Base-by-base conservation (phyloP, 2,329 filamentous ascomycete genomes). In the Trichophyton schoenleinii region DNA sequence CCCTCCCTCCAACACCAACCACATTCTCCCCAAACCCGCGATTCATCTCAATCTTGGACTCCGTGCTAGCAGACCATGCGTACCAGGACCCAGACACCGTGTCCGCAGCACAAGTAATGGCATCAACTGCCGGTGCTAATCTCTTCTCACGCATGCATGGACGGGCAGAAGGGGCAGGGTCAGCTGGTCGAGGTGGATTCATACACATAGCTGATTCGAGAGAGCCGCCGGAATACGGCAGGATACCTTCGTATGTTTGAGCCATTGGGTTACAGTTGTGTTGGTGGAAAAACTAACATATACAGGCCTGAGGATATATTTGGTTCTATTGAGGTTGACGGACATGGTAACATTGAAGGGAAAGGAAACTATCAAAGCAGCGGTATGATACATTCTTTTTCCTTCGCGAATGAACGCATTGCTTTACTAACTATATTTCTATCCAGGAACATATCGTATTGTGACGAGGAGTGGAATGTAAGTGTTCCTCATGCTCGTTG, bases 291-390 rank as follows among this genome's bases (percentile, higher is more conserved):
- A 9, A 36, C 57, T 58, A 25, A 58, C 28, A 6, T 18, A 13
- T 52, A 11, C 31, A 78, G 77, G 70, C 83, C 83, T 0, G 83
- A 86, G 68, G 83, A 86, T 71, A 86, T 86, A 58, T 82, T 86
- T 68, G 83, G 83, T 13, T 85, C 82, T 66, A 68, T 86, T 25
- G 83, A 86, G 70, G 80, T 86, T 3, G 82, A 85, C 71, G 77
- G 75, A 0, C 65, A 77, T 18, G 83, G 83, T 1, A 71, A 75
- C n/a, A 84, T 86, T 70, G 80, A 79, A 52, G 77, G 74, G 0
- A 74, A 77, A 65, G 83, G 83, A 9, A 79, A 79, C 58, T 86
- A 84, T 73, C 83, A 85, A 70, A 72, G 78, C 34, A 83, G 80
- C 69, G 83, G 82, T 75, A 74, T 62, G 69, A 31, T 31, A 31